Evolutionary conservation across 106 monocot species (phyloP).

Genomic region (Iris macrosiphon): DNA sequence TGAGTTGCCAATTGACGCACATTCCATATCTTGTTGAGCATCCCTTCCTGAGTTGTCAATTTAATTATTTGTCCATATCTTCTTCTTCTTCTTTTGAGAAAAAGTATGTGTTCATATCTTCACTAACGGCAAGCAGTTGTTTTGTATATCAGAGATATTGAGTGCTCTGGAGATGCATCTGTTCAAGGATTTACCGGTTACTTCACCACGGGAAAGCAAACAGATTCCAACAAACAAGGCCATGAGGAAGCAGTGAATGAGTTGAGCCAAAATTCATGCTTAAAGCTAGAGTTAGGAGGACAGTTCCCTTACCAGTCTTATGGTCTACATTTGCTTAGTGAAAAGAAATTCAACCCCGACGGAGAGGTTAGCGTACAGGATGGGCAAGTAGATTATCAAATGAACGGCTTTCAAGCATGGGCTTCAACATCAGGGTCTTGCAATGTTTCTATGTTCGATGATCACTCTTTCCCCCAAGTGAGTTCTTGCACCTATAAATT

Average conservation of each 20-base stretch:
- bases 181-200: constrained; percentile 41
- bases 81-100: too few relatives aligned
- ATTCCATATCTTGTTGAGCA: background rate
- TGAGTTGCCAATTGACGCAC: background rate
- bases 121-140: background rate
- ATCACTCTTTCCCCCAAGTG: constrained; percentile 36
- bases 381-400: constrained; percentile 20
- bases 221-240: constrained; percentile 17
- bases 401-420: constrained; percentile 46
- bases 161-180: constrained; percentile 26
- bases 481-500: constrained; percentile 3
- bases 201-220: constrained; percentile 35
- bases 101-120: too few relatives aligned
- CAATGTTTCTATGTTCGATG: constrained; percentile 35
- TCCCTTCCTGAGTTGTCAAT: too few relatives aligned
- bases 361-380: constrained; percentile 33
- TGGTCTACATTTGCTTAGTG: constrained; percentile 29
- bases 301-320: constrained; percentile 49
- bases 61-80: background rate
- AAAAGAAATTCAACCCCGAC: constrained; percentile 30
- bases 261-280: constrained; percentile 34
- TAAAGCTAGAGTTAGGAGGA: constrained; percentile 51
- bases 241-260: constrained; percentile 29
- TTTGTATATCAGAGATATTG: constrained; percentile 42
- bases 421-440: constrained; percentile 52